Evolutionary conservation across 371 early-diverging fungal species (phyloP), one percentile per base, ranked within the genome.

Genomic region (Circinella umbellata): DNA sequence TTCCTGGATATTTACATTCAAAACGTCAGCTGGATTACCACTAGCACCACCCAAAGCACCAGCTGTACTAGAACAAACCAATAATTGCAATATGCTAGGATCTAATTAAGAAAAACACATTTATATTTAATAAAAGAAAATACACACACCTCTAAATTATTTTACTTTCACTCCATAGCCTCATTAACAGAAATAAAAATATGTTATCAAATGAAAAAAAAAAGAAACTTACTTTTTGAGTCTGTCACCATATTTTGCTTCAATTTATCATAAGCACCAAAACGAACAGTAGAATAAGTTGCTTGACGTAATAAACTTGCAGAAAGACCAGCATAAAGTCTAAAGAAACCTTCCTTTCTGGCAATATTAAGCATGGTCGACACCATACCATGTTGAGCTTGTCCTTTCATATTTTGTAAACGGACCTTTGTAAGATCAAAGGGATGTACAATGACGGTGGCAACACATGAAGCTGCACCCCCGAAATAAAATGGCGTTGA

Each of bases 11-110:
- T 15, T 5, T 51, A 51, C 87, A 60, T 92, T 91, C 14, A 88
- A 82, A 11, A 91, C 82, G 70, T 93, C 93, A n/a, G 89, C 91
- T 0, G 92, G 92, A 61, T 90, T 89, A n/a, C 91, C 91, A 63
- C 86, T 84, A 4, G 86, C 71, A 14, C 92, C 93, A 60, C 90
- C 92, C 14, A 86, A 77, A 4, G 84, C 83, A 27, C 92, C 92
- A 15, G 90, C 92, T 0, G 79, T 66, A 18, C 85, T 76, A 1
- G 87, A 89, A 10, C 87, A 80, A 6, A 80, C n/a, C 1, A 90
- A 73, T 59, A 86, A 72, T 60, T 84, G 81, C 71, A 79, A 79
- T n/a, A 82, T 74, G 13, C 83, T 68, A 61, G 74, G 79, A 35
- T 75, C 80, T 76, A 67, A 15, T 63, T 36, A 39, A 42, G 27